These are phyloP conservation scores for Ramaria sp. DNA, from an alignment of 768 basidiomycete genomes.

Conservation along the genomic window DNA sequence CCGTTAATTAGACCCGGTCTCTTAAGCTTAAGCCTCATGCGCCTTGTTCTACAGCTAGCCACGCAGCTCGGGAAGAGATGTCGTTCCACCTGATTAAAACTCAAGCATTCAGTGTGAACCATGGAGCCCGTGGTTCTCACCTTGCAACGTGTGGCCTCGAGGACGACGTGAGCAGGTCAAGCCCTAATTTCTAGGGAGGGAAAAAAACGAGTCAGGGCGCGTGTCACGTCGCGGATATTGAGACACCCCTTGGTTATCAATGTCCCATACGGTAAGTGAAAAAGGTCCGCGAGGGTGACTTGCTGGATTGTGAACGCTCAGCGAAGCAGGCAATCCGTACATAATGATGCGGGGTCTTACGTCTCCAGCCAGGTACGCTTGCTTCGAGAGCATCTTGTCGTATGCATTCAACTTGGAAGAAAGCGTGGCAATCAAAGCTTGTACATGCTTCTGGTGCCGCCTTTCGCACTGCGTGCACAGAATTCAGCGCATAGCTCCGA, in stretches of 20 bases:
- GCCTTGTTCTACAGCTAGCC: constrained; percentile 35
- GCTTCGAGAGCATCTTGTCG: constrained; percentile 41
- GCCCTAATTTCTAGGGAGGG: constrained; percentile 11
- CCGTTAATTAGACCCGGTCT: neutral
- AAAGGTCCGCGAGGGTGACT: constrained; percentile 48
- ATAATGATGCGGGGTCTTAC: constrained; percentile 21
- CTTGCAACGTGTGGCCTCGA: constrained; percentile 34
- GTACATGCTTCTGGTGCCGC: constrained; percentile 3
- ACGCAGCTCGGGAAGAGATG: constrained; percentile 37
- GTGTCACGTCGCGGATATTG: neutral
- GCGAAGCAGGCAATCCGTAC: neutral
- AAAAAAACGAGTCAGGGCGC: neutral
- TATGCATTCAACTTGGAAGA: constrained; percentile 37
- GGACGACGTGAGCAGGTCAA: constrained; percentile 20
- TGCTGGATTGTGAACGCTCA: too few relatives aligned
- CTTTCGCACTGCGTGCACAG: neutral
- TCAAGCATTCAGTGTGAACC: constrained; percentile 16
- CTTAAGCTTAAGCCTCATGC: constrained; percentile 7
- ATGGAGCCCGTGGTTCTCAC: constrained; percentile 18
- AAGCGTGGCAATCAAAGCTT: constrained; percentile 15
- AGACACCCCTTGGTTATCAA: constrained; percentile 13
- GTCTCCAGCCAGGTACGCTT: constrained; percentile 46
- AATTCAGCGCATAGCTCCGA: too few relatives aligned
- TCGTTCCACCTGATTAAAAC: constrained; percentile 41
- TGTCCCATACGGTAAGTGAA: constrained; percentile 41